Conservation (phyloP, 2,329 filamentous ascomycete species). For the Sclerotinia minor region DNA sequence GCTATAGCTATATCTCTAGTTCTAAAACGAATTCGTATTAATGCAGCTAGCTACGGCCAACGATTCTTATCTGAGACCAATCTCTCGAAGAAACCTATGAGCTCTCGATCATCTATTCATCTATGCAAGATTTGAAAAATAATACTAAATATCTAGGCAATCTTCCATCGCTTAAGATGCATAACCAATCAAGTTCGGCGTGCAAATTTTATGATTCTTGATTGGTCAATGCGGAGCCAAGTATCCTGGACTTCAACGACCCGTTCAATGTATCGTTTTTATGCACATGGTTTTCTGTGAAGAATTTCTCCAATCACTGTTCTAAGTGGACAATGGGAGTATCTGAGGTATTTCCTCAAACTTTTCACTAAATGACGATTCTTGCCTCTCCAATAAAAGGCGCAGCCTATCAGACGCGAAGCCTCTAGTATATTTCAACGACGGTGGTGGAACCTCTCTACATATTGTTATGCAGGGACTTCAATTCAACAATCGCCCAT, state of each 20-base stretch:
- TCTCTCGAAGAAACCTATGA: background rate
- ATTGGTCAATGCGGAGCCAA: conserved; percentile 25
- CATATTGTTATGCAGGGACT: background rate
- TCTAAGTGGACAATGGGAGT: background rate
- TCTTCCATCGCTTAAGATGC: conserved; percentile 11
- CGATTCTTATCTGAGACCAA: background rate
- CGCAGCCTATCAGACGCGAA: background rate
- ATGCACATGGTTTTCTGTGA: conserved; percentile 17
- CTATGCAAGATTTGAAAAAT: background rate
- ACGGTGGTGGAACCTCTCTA: background rate
- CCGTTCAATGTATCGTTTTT: conserved; percentile 4
- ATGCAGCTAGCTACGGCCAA: conserved; percentile 9
- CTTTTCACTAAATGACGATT: background rate
- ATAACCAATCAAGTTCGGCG: conserved; percentile 21
- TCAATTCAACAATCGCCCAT: background rate
- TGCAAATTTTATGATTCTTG: conserved; percentile 28
- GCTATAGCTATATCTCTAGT: conserved; percentile 10
- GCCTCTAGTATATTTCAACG: background rate
- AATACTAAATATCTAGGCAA: background rate
- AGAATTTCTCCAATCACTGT: conserved; percentile 12
- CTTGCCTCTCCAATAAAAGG: background rate
- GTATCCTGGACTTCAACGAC: conserved; percentile 13
- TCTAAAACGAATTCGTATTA: conserved; percentile 18
- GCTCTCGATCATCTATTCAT: background rate
- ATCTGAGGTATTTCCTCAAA: background rate